Evolutionary conservation across 495 filamentous ascomycete species (phyloP).

Genomic region (Penicillium tannophilum): DNA sequence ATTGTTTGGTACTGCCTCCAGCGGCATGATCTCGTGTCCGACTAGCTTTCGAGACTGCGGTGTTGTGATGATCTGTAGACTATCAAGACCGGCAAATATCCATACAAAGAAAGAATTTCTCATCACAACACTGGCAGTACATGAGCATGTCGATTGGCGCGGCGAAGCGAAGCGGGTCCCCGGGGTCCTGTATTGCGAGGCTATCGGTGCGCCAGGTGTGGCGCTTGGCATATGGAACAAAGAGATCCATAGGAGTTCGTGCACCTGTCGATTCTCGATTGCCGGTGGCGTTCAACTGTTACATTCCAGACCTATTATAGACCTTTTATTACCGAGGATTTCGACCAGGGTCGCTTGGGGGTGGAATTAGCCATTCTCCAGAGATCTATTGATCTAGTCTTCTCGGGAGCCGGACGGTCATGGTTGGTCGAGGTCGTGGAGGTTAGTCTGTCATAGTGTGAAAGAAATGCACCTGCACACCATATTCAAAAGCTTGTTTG

Average conservation of each 20-base stretch:
- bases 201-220: constrained; percentile 14
- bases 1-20: not conserved
- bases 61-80: not conserved
- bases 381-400: not conserved
- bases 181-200: not conserved
- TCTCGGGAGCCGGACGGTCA: not conserved
- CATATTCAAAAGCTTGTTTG: no score
- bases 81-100: not conserved
- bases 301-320: not conserved
- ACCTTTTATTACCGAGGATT: not conserved
- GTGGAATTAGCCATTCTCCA: not conserved
- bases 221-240: constrained; percentile 9
- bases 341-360: not conserved
- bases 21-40: not conserved
- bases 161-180: not conserved
- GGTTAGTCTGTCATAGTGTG: not conserved
- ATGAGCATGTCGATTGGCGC: not conserved
- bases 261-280: constrained; percentile 7
- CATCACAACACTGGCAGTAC: not conserved
- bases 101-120: not conserved
- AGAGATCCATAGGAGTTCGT: constrained; percentile 2
- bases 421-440: not conserved
- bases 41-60: not conserved
- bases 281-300: constrained; percentile 1
- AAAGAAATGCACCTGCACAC: no score